A percentile compares a stretch with the other conserved stretches of the same genome.
These are phyloP conservation scores for Candida ponderosae DNA, from an alignment of 805 yeast genomes.

Conservation along the genomic window DNA sequence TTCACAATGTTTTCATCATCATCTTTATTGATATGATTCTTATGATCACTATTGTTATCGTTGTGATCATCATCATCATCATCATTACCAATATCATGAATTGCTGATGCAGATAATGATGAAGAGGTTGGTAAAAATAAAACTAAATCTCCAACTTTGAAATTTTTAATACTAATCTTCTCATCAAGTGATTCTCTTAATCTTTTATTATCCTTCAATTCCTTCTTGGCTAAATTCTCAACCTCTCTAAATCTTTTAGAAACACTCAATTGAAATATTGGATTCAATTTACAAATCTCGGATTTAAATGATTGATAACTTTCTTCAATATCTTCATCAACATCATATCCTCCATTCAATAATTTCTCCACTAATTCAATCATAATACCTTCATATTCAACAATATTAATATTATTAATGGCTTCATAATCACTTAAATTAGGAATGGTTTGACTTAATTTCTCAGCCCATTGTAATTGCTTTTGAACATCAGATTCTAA, in stretches of 20 bases:
- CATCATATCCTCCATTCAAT: slow-evolving; percentile 13
- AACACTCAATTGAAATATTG: slow-evolving; percentile 33
- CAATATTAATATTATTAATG: slow-evolving; percentile 1
- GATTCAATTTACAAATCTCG: slow-evolving; percentile 16
- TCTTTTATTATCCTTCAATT: slow-evolving; percentile 62
- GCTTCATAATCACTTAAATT: slow-evolving; percentile 1
- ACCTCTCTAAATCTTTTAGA: slow-evolving; percentile 80
- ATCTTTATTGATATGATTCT: slow-evolving; percentile 6
- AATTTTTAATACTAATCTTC: slow-evolving; percentile 60
- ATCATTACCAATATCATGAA: no score
- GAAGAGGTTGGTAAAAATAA: slow-evolving; percentile 67
- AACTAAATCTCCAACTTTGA: slow-evolving; percentile 70
- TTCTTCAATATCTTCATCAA: slow-evolving; percentile 7
- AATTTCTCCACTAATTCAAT: slow-evolving; percentile 18
- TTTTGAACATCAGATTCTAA: slow-evolving; percentile 28
- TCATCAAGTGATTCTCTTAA: slow-evolving; percentile 34
- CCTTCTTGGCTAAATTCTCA: slow-evolving; percentile 78
- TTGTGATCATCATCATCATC: slow-evolving; percentile 21
- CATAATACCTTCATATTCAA: slow-evolving; percentile 8
- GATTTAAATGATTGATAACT: slow-evolving; percentile 8
- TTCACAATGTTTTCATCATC: slow-evolving; percentile 16
- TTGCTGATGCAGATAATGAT: neutral
- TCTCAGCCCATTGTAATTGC: slow-evolving; percentile 41
- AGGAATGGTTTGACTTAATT: slow-evolving; percentile 15
- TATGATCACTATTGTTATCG: slow-evolving; percentile 22